These are phyloP conservation scores for Pisolithus sp. DNA, from an alignment of 768 basidiomycete genomes.

Conservation along the genomic window DNA sequence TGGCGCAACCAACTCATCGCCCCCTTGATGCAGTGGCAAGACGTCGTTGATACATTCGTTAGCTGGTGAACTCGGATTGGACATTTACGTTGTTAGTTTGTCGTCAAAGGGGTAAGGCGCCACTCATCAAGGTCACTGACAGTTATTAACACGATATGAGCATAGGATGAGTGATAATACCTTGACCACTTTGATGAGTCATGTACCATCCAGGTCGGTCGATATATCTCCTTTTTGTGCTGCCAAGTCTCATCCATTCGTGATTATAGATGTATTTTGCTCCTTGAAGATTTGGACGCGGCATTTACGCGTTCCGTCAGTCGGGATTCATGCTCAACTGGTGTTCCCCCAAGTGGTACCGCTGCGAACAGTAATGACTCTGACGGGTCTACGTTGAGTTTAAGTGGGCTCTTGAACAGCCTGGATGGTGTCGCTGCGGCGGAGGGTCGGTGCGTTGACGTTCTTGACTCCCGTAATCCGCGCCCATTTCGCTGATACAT, in stretches of 20 bases:
- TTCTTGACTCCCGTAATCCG: background rate
- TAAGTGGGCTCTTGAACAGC: constrained; percentile 81
- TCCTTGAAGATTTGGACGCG: constrained; percentile 91
- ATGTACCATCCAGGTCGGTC: constrained; percentile 73
- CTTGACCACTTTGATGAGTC: constrained; percentile 79
- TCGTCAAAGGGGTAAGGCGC: constrained; percentile 73
- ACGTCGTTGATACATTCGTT: constrained; percentile 82
- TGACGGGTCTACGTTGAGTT: constrained; percentile 77
- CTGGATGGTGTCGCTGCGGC: constrained; percentile 82
- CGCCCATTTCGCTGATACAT: constrained; percentile 11
- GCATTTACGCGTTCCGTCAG: constrained; percentile 85
- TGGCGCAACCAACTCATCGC: constrained; percentile 9
- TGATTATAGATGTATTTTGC: constrained; percentile 69
- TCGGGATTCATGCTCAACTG: constrained; percentile 76
- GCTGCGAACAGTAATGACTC: constrained; percentile 39
- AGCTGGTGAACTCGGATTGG: constrained; percentile 78
- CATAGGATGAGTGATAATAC: constrained; percentile 87
- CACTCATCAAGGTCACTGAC: constrained; percentile 1
- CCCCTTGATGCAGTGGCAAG: constrained; percentile 53
- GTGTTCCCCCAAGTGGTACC: constrained; percentile 49
- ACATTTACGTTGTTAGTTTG: constrained; percentile 87
- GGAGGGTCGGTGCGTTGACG: constrained; percentile 66
- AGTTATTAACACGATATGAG: constrained; percentile 8
- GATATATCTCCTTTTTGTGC: background rate
- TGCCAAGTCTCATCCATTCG: constrained; percentile 10